These are phyloP conservation scores for Chenopodium album DNA, from an alignment of 148 eudicot species.

Conservation along the genomic window DNA sequence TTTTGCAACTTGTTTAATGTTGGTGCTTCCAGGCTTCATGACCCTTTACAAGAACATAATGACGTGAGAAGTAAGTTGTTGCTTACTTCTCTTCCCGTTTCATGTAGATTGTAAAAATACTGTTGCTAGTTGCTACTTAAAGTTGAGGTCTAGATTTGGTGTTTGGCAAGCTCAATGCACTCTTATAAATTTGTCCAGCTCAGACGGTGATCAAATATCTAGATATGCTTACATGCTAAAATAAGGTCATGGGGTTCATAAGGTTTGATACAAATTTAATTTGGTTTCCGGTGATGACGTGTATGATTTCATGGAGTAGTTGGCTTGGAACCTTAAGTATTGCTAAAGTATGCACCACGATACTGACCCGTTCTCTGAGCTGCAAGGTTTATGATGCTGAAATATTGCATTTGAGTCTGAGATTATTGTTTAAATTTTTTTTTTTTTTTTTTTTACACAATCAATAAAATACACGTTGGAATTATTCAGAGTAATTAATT, in stretches of 20 bases:
- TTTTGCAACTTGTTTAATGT: conserved; percentile 12
- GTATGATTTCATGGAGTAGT: too few relatives aligned
- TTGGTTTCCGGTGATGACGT: too few relatives aligned
- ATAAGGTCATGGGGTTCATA: background rate
- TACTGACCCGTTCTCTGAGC: too few relatives aligned
- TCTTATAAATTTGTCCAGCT: background rate
- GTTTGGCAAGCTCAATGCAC: background rate
- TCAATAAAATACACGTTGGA: too few relatives aligned
- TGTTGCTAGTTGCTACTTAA: background rate
- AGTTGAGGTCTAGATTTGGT: background rate
- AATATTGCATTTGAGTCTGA: too few relatives aligned
- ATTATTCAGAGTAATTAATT: too few relatives aligned
- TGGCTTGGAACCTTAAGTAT: too few relatives aligned
- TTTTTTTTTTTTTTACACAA: too few relatives aligned
- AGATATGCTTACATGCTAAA: background rate
- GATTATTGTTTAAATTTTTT: too few relatives aligned
- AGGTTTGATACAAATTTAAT: too few relatives aligned
- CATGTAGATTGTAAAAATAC: background rate
- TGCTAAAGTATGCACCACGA: too few relatives aligned
- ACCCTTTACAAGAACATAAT: background rate
- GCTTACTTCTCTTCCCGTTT: background rate
- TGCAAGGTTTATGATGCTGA: too few relatives aligned
- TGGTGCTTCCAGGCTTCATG: conserved; percentile 2
- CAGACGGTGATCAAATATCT: background rate
- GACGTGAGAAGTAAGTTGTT: background rate